Evolutionary conservation across 202 grass and related monocot genomes (phyloP).

Genomic region (Sporobolus alterniflorus): DNA sequence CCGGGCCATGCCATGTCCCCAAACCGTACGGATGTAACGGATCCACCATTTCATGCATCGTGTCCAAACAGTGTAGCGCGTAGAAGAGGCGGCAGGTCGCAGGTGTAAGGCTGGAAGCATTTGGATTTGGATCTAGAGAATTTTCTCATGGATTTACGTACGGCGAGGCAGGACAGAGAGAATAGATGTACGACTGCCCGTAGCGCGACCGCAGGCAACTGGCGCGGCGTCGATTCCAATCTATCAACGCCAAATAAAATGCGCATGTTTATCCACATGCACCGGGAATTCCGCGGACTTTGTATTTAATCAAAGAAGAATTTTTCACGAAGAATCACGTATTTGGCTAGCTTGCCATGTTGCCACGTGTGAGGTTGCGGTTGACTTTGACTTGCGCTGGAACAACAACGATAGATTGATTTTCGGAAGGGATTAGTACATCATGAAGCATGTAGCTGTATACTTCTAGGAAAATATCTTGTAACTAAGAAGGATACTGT

Average conservation of each 20-base stretch:
- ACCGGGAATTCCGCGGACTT: neutral
- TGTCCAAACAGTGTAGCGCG: neutral
- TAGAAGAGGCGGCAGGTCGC: neutral
- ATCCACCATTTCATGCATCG: no score
- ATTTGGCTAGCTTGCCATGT: neutral
- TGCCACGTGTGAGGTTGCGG: neutral
- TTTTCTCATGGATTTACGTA: neutral
- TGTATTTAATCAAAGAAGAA: neutral
- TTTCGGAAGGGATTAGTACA: neutral
- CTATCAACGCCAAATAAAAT: slow-evolving; percentile 10
- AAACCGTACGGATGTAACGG: neutral
- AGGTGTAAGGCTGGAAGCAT: no score
- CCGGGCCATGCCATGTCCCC: neutral
- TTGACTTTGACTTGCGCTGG: neutral
- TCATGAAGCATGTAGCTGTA: neutral
- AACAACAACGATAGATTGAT: neutral
- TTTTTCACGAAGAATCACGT: neutral
- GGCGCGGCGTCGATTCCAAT: neutral
- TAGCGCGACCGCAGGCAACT: slow-evolving; percentile 2
- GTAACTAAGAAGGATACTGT: neutral
- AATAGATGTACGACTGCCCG: neutral
- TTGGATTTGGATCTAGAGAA: no score
- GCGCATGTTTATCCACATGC: slow-evolving; percentile 2
- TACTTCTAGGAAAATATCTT: neutral
- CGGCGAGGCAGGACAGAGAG: neutral